These are phyloP conservation scores for Blastomyces gilchristii DNA, from an alignment of 2,329 filamentous ascomycete genomes.

Conservation along the genomic window DNA sequence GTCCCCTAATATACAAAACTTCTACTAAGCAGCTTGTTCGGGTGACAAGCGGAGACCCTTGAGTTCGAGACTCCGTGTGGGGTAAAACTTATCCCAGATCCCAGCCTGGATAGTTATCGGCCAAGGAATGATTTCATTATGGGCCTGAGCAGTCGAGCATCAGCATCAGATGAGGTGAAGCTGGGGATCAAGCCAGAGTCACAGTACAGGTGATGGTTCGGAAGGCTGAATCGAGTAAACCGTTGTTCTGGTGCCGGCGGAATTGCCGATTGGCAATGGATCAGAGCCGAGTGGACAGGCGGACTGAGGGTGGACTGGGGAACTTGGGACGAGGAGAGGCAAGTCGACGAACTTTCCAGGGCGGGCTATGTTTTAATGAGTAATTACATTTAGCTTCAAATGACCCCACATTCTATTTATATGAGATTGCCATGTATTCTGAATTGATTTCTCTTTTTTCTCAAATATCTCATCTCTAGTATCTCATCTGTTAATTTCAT, in stretches of 20 bases:
- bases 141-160: background rate
- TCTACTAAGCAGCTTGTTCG: background rate
- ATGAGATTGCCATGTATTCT: no score
- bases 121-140: background rate
- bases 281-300: background rate
- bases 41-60: background rate
- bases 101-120: background rate
- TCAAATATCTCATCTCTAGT: no score
- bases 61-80: background rate
- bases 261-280: conserved; percentile 9
- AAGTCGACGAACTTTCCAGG: no score
- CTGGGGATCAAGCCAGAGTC: background rate
- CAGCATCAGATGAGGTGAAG: conserved; percentile 1
- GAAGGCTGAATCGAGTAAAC: conserved; percentile 9
- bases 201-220: background rate
- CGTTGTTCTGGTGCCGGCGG: background rate
- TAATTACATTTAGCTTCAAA: no score
- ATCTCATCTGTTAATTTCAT: no score
- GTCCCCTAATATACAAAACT: background rate
- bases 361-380: no score
- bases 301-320: background rate
- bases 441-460: no score
- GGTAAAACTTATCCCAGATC: background rate
- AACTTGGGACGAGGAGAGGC: no score
- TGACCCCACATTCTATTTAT: no score